Evolutionary conservation across 2,329 filamentous ascomycete species (phyloP), one percentile per base, ranked within the genome.

Genomic region (Colletotrichum liriopes): DNA sequence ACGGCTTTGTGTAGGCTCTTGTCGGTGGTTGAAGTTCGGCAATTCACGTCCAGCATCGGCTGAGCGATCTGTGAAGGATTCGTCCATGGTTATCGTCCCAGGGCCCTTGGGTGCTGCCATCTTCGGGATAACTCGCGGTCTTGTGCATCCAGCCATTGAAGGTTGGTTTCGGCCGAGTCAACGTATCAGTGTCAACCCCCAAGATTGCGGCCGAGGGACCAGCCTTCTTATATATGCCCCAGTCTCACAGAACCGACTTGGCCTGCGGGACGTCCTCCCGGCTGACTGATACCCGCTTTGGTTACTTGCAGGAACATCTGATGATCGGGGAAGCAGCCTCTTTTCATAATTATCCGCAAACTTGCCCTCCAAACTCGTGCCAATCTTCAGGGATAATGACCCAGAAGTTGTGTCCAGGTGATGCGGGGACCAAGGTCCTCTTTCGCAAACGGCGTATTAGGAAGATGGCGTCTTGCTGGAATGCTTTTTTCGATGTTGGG

Each of bases 311-410:
- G 45, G 61, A 45, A 37, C 49, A 54, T 20, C 54, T 37, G 67
- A 47, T 62, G 62, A 70, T 70, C 67, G 47, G 67, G 67, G 67
- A 66, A 55, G 9, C 1, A 20, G 11, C 7, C 7, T 49, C 55
- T 8, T 14, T 26, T 26, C 3, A 9, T 49, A 9, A n/a, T 12
- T 16, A 6, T 49, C 11, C 26, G 2, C 7, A 1, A 9, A 12
- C 6, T 26, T 5, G 12, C 23, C 26, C 47, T 29, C 39, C 14
- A 29, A 52, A 14, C 16, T 52, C 4, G 23, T 12, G 14, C 49
- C 49, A 9, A 52, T 18, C 5, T 23, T 20, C 49, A 26, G 12
- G 47, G 12, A 51, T 51, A 23, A 2, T 29, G 16, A 3, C 12
- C 49, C 26, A 26, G 26, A 52, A 5, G 23, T 29, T 7, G 6